phyloP scores from a whole-genome alignment of 2,329 filamentous ascomycete species.

The Aspergillus nomiae region DNA sequence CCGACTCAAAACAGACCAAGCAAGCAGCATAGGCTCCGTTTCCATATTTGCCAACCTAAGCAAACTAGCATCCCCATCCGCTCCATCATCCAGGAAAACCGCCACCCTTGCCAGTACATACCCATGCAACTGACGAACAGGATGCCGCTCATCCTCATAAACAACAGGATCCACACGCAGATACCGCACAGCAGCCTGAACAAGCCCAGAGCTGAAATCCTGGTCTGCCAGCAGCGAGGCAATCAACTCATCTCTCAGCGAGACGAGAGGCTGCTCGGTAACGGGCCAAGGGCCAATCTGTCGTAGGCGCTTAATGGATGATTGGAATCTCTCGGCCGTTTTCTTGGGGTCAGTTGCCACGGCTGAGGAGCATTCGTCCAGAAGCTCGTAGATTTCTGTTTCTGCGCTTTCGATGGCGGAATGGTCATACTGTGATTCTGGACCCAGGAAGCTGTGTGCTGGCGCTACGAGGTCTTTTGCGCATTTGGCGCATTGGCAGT shows the following conservation, averaged over 20 bases:
- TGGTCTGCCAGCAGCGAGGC: slow-evolving; percentile 48
- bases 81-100: slow-evolving; percentile 29
- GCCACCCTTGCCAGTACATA: slow-evolving; percentile 37
- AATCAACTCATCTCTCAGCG: slow-evolving; percentile 57
- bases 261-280: slow-evolving; percentile 57
- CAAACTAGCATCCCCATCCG: slow-evolving; percentile 16
- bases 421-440: slow-evolving; percentile 10
- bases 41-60: slow-evolving; percentile 24
- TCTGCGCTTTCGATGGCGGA: slow-evolving; percentile 21
- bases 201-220: slow-evolving; percentile 51
- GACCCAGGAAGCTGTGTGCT: slow-evolving; percentile 18
- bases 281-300: slow-evolving; percentile 48
- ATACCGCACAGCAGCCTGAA: slow-evolving; percentile 55
- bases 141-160: slow-evolving; percentile 53
- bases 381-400: slow-evolving; percentile 25
- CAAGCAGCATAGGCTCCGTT: slow-evolving; percentile 33
- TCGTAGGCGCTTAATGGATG: slow-evolving; percentile 42
- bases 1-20: slow-evolving; percentile 36
- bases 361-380: slow-evolving; percentile 23
- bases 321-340: slow-evolving; percentile 38
- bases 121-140: slow-evolving; percentile 54
- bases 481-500: slow-evolving; percentile 59
- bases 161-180: slow-evolving; percentile 54
- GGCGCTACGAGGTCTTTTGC: slow-evolving; percentile 19
- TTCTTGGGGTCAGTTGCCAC: slow-evolving; percentile 24